Base-by-base conservation (phyloP, 2,329 filamentous ascomycete genomes). In the Alternaria angustiovoidea region DNA sequence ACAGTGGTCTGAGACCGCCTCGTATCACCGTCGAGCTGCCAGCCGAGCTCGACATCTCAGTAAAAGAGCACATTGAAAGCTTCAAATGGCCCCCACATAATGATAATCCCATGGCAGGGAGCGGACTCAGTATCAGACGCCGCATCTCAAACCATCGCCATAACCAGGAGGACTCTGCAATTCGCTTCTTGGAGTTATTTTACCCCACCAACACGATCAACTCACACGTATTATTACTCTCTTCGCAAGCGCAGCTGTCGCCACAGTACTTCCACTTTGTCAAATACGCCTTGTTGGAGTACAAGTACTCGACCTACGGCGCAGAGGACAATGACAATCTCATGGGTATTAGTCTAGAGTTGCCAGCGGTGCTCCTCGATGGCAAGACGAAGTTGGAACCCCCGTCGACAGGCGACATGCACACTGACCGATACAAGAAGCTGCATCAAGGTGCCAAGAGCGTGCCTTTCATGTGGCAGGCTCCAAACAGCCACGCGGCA, bases 1-100 rank as follows among this genome's bases (percentile, higher is more conserved):
- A 93, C 74, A 85, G 88, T 47, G 89, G 90, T 0, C 82, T 90
- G 42, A 81, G 85, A 1, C 80, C 86, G 2, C 94, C 94, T 3
- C 88, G 91, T 63, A 81, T 99, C 47, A 96, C 91, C 2, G 88
- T 98, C 51, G 94, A 98, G 73, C 83, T 99, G 7, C 93, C 94
- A 0, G 81, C 87, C 28, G 80, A 87, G 30, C 81, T 94, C 18
- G 92, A 97, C 67, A 76, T 82, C 3, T 83, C 87, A 2, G 86
- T 91, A 5, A 83, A 87, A 52, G 79, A 80, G 14, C 93, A 89
- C 65, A 75, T 96, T 11, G 79, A 86, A 47, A 76, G 72, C 0
- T 92, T 93, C 65, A 80, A 82, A 32, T 95, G 92, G 90, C 92
- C 48, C 84, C 88, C 12, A 60, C 82, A 75, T 22, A 79, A 79